These are phyloP conservation scores for Musa troglodytarum DNA, from an alignment of 176 grass and related monocot species.

Conservation along the genomic window DNA sequence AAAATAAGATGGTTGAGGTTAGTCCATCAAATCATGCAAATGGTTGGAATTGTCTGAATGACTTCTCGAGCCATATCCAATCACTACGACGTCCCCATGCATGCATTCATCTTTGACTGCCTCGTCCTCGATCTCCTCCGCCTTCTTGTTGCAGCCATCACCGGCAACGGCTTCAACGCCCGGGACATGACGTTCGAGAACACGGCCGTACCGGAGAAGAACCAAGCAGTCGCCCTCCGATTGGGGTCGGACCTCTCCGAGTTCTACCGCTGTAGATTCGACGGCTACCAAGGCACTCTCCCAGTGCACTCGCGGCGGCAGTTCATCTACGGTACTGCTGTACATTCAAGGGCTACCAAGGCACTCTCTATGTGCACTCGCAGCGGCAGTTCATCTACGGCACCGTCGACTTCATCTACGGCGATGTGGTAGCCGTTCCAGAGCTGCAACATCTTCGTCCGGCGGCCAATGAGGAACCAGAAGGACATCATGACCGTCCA, in stretches of 20 bases:
- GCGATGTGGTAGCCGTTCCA: neutral
- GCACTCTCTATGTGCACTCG: neutral
- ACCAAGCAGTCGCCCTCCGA: neutral
- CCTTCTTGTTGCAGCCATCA: neutral
- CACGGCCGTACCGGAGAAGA: neutral
- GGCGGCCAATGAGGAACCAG: neutral
- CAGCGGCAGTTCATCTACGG: conserved; percentile 11
- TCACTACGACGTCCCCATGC: too few relatives aligned
- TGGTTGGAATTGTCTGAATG: too few relatives aligned
- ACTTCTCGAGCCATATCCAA: too few relatives aligned
- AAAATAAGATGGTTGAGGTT: too few relatives aligned
- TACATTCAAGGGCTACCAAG: conserved; percentile 14
- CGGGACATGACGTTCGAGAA: conserved; percentile 9
- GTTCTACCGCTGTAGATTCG: conserved; percentile 2
- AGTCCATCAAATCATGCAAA: too few relatives aligned
- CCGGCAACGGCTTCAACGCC: neutral
- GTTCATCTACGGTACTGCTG: neutral
- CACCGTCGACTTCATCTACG: conserved; percentile 11
- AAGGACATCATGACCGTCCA: neutral
- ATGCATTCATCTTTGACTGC: too few relatives aligned
- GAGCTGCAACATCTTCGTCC: conserved; percentile 4
- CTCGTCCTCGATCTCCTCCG: too few relatives aligned
- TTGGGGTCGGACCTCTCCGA: neutral
- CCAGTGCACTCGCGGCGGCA: neutral
- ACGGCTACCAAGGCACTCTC: conserved; percentile 11